Conservation (phyloP, 2,329 filamentous ascomycete genomes). For the Neoarthrinium moseri region DNA sequence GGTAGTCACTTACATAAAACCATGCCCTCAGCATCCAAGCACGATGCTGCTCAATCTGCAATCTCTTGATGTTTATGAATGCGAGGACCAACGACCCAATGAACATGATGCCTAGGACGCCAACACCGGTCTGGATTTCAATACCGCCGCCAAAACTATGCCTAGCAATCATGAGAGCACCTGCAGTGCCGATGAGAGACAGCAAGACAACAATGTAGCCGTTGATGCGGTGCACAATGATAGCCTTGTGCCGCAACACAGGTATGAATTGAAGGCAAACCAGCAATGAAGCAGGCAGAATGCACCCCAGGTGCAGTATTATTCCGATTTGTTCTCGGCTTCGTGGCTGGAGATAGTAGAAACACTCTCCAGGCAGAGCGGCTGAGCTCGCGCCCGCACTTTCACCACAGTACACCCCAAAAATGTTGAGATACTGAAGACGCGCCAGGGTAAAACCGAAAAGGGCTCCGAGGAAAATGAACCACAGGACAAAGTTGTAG, state of each 20-base stretch:
- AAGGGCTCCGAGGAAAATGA: constrained; percentile 44
- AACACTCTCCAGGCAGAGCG: constrained; percentile 39
- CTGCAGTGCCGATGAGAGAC: constrained; percentile 41
- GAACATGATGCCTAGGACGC: constrained; percentile 43
- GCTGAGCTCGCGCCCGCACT: constrained; percentile 13
- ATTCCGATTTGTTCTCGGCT: constrained; percentile 36
- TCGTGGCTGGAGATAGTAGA: constrained; percentile 31
- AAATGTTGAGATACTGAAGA: constrained; percentile 47
- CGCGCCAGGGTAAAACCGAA: constrained; percentile 48
- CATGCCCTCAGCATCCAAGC: constrained; percentile 60
- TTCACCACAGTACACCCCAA: constrained; percentile 32
- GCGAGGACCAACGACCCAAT: constrained; percentile 43
- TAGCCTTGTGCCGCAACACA: constrained; percentile 40
- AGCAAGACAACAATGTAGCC: constrained; percentile 54
- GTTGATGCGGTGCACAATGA: constrained; percentile 58
- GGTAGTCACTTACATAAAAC: constrained; percentile 37
- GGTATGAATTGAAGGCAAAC: constrained; percentile 49
- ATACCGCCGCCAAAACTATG: constrained; percentile 52
- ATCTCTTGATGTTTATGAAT: constrained; percentile 54
- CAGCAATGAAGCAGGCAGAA: constrained; percentile 45
- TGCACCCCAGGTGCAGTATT: constrained; percentile 41
- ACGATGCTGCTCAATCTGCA: constrained; percentile 62
- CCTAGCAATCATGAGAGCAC: constrained; percentile 53
- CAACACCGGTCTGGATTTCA: constrained; percentile 43
- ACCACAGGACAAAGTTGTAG: constrained; percentile 57